Conservation (phyloP, 2,329 filamentous ascomycete species). For the Pseudogymnoascus sp. region DNA sequence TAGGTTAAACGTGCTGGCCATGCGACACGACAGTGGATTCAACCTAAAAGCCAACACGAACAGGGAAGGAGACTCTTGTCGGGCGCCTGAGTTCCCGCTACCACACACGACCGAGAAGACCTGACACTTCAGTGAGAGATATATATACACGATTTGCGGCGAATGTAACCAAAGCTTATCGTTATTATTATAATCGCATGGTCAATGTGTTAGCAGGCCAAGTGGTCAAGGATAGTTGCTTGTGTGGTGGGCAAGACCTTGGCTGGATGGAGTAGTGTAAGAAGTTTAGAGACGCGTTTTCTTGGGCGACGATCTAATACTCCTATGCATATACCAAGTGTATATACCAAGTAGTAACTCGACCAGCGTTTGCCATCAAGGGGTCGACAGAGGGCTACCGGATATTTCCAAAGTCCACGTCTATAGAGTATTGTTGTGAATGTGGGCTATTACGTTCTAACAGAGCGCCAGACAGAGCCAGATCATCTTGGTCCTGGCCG, state of each 20-base stretch:
- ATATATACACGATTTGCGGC: not conserved
- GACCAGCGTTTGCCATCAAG: not conserved
- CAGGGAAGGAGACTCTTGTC: not conserved
- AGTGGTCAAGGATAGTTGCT: constrained; percentile 5
- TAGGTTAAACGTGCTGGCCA: constrained; percentile 12
- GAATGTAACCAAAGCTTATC: constrained; percentile 7
- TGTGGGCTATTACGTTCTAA: not conserved
- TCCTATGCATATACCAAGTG: not conserved
- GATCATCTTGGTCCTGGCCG: not conserved
- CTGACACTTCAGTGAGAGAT: not conserved
- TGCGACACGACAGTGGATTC: constrained; percentile 7
- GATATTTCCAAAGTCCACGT: not conserved
- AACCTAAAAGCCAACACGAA: not conserved
- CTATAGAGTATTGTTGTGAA: not conserved
- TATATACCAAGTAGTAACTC: not conserved
- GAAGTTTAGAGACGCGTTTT: not conserved
- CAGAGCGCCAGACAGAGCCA: not conserved
- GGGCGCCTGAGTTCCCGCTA: not conserved
- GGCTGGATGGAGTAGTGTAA: not conserved
- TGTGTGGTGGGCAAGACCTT: not conserved
- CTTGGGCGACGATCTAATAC: not conserved
- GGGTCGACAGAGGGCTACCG: not conserved
- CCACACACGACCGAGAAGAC: not conserved
- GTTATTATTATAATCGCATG: constrained; percentile 3
- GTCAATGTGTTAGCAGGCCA: constrained; percentile 8